phyloP scores from a whole-genome alignment of 2,329 filamentous ascomycete species.

The Sphaerostilbella broomeana region DNA sequence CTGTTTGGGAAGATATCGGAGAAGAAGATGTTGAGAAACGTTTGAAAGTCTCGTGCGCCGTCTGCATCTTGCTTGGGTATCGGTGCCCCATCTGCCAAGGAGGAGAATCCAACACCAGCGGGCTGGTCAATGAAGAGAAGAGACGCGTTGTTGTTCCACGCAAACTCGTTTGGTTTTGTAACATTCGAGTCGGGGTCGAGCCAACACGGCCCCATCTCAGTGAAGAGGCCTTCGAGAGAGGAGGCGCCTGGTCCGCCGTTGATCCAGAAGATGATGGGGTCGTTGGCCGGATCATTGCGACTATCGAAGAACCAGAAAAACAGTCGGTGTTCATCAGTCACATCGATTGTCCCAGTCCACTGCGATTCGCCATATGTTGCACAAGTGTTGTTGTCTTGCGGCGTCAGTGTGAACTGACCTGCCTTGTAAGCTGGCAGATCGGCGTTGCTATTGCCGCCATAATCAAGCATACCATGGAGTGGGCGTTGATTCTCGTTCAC shows the following conservation, averaged over 20 bases:
- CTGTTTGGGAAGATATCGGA: conserved; percentile 36
- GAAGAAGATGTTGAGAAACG: conserved; percentile 42
- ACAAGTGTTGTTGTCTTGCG: conserved; percentile 13
- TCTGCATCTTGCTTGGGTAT: conserved; percentile 33
- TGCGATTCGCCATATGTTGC: conserved; percentile 15
- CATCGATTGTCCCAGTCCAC: conserved; percentile 19
- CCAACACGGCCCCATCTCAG: conserved; percentile 16
- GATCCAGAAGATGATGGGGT: conserved; percentile 43
- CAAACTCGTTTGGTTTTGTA: conserved; percentile 14
- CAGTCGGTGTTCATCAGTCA: conserved; percentile 14
- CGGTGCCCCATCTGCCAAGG: conserved; percentile 19
- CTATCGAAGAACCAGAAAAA: conserved; percentile 25
- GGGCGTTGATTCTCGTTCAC: background rate
- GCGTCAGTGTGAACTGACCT: conserved; percentile 11
- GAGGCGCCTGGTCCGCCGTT: conserved; percentile 20
- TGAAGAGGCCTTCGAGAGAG: conserved; percentile 15
- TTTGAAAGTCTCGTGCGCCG: conserved; percentile 41
- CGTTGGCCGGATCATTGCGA: conserved; percentile 19
- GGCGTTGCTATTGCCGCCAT: background rate
- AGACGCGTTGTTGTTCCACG: conserved; percentile 21
- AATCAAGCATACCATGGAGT: background rate
- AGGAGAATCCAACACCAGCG: conserved; percentile 54
- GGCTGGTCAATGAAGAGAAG: conserved; percentile 44
- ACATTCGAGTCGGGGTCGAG: conserved; percentile 5
- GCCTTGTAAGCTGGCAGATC: conserved; percentile 9